Evolutionary conservation across 2,329 filamentous ascomycete species (phyloP), one percentile per base, ranked within the genome.

Genomic region (Juglanconis juglandina): DNA sequence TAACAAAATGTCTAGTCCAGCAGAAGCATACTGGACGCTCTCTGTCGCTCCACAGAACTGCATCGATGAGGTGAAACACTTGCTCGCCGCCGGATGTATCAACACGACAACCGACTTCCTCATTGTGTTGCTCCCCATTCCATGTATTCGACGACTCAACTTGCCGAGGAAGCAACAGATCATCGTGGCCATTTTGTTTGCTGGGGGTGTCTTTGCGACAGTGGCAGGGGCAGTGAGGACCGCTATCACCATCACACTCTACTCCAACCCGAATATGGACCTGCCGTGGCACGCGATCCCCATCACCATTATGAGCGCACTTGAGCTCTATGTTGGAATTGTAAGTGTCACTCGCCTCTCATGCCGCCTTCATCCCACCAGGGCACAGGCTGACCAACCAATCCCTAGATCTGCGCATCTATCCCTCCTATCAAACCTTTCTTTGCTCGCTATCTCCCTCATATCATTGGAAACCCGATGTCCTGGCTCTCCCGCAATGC

Each of bases 21-120:
- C 76, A 3, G 72, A 72, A 34, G 69, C 69, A 13, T 76, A 72
- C 64, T 78, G 76, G 76, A 72, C 68, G 10, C 55, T 76, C 1
- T 71, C 72, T 0, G 10, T 57, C 14, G 55, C 59, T 24, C 68
- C 71, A 1, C 70, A 73, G 49, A 67, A 79, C 17, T 78, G 80
- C 50, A 78, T 83, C 44, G 67, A 82, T 33, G 75, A 86, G 62
- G 76, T 79, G 2, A 72, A 73, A 0, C 81, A 84, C 54, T 76
- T 85, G 34, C 75, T 83, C 35, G 76, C 77, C 41, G 77, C 85
- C 41, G 83, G 84, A 2, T 79, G 82, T 34, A 77, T 86, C 63
- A 87, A 87, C 69, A 86, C 86, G 51, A 66, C 81, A 48, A 86
- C 83, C 6, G 84, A 88, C 68, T 77, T 87, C 48, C 67, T 81